Conservation (phyloP, 352 stramenopile species). For the Globisporangium cystogenes region DNA sequence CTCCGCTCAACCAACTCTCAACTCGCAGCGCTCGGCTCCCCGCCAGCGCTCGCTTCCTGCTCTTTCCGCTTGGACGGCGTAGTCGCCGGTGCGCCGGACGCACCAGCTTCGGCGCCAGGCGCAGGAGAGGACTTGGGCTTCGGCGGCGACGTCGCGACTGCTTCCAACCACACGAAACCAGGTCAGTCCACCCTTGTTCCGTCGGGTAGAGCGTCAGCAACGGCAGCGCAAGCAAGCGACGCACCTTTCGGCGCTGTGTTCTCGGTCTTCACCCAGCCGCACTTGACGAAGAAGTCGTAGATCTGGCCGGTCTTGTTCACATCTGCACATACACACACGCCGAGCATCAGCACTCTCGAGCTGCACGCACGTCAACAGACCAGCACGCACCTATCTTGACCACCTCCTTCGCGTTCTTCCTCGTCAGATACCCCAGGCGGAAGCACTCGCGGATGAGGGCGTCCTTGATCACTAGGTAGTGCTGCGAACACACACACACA, state of each 20-base stretch:
- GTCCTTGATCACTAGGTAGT: constrained; percentile 96
- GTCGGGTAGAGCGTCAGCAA: too few relatives aligned
- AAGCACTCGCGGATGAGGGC: constrained; percentile 89
- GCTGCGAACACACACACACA: constrained; percentile 22
- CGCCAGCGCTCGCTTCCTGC: constrained; percentile 28
- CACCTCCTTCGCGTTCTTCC: constrained; percentile 79
- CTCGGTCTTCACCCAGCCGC: constrained; percentile 79
- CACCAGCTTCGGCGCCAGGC: not conserved
- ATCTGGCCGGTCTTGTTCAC: constrained; percentile 82
- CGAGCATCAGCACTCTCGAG: constrained; percentile 21
- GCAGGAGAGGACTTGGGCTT: constrained; percentile 3
- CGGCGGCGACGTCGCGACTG: constrained; percentile 10
- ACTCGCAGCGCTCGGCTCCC: not conserved
- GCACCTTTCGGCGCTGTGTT: constrained; percentile 37
- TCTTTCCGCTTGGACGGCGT: constrained; percentile 53
- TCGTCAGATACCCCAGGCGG: constrained; percentile 64
- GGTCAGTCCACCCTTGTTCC: too few relatives aligned
- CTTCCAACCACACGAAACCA: not conserved
- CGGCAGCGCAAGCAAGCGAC: not conserved
- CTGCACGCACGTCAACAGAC: too few relatives aligned
- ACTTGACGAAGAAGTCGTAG: constrained; percentile 90
- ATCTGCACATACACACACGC: constrained; percentile 29
- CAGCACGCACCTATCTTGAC: constrained; percentile 88
- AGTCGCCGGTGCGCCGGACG: not conserved
- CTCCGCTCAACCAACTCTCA: not conserved